Percentiles rank a stretch among this genome's conserved stretches.
Evolutionary conservation across 108 stramenopile genomes (phyloP).

Genomic region (Cylindrotheca closterium): DNA sequence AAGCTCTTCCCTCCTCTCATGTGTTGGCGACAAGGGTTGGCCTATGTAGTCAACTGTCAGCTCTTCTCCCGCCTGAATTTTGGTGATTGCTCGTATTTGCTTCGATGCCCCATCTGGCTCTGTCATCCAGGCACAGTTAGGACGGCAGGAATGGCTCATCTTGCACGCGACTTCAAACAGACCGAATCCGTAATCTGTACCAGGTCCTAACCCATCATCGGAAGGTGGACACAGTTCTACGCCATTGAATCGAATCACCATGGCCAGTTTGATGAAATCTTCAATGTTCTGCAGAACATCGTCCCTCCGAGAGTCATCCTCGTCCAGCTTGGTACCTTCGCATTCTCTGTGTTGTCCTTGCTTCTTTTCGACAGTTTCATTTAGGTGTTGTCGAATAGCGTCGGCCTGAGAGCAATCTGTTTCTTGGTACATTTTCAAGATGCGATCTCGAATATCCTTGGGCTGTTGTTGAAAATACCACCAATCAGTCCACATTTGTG

Average conservation of each 20-base stretch:
- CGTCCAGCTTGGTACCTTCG: constrained; percentile 7
- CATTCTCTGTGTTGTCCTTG: neutral
- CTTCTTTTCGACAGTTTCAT: constrained; percentile 7
- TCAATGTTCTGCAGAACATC: constrained; percentile 19
- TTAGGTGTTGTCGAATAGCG: constrained; percentile 14
- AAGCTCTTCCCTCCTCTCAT: constrained; percentile 24
- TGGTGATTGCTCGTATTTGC: constrained; percentile 24
- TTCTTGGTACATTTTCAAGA: constrained; percentile 24
- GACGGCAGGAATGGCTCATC: constrained; percentile 38
- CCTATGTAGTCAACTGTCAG: constrained; percentile 35
- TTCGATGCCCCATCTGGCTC: constrained; percentile 26
- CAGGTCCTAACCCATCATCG: constrained; percentile 33
- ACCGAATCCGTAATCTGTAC: constrained; percentile 21
- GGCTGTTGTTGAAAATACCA: constrained; percentile 20
- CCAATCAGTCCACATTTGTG: constrained; percentile 40
- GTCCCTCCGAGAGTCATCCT: neutral
- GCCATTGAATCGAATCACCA: constrained; percentile 39
- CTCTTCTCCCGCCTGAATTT: constrained; percentile 29
- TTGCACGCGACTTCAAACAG: constrained; percentile 37
- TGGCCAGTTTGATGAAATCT: constrained; percentile 32
- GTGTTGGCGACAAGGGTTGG: constrained; percentile 16
- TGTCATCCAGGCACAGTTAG: constrained; percentile 40
- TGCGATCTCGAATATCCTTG: constrained; percentile 7
- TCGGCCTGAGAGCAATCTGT: constrained; percentile 31
- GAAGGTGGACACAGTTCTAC: constrained; percentile 30